Evolutionary conservation across 805 yeast species (phyloP).

Genomic region (Sugiyamaella floridensis): DNA sequence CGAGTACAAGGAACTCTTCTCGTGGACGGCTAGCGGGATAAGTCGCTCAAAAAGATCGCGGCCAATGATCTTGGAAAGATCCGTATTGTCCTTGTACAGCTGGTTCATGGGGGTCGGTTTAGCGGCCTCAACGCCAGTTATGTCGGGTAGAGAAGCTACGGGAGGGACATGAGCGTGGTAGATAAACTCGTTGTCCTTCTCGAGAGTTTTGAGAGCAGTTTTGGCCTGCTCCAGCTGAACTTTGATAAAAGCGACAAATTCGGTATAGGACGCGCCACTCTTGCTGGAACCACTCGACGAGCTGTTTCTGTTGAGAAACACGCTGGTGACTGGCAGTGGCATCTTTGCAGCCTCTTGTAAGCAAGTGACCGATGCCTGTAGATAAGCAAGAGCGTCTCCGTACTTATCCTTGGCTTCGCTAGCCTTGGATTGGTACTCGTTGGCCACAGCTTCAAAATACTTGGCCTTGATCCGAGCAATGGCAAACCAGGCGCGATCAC

Average conservation of each 20-base stretch:
- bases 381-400: slow-evolving; percentile 71
- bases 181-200: slow-evolving; percentile 82
- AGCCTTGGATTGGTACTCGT: slow-evolving; percentile 50
- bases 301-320: background rate
- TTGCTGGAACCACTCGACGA: background rate
- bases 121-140: slow-evolving; percentile 58
- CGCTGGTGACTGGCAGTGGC: slow-evolving; percentile 3
- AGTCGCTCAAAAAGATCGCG: slow-evolving; percentile 66
- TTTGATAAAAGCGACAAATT: slow-evolving; percentile 19
- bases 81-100: slow-evolving; percentile 36
- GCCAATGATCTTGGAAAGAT: slow-evolving; percentile 42
- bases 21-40: slow-evolving; percentile 81
- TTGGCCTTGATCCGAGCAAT: slow-evolving; percentile 44
- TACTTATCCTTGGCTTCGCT: slow-evolving; percentile 50
- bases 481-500: slow-evolving; percentile 44
- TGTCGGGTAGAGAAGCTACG: slow-evolving; percentile 50
- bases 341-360: slow-evolving; percentile 20
- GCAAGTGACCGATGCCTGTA: slow-evolving; percentile 42
- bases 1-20: slow-evolving; percentile 77
- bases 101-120: slow-evolving; percentile 46
- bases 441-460: slow-evolving; percentile 54
- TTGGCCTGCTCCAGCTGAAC: slow-evolving; percentile 21
- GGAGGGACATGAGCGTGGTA: slow-evolving; percentile 75
- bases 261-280: slow-evolving; percentile 11
- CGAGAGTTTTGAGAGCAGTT: slow-evolving; percentile 36